Base-by-base conservation (phyloP, 202 grass and related monocot genomes). In the Carex arenaria region DNA sequence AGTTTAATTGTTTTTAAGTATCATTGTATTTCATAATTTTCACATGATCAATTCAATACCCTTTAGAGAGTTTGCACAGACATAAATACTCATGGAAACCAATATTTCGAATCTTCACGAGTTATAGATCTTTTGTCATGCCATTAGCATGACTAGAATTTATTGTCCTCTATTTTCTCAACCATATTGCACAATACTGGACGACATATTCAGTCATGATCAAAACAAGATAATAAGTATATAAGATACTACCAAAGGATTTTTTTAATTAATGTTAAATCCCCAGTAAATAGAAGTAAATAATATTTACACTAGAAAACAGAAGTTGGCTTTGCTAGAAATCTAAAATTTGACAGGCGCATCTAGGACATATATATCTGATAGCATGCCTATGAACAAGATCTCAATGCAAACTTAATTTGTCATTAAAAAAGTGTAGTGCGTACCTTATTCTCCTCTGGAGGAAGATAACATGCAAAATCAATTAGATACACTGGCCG, bases 401-500 rank as follows among this genome's bases (percentile, higher is more conserved):
- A 40, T 40, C 38, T 40, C 38, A 40, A 40, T 49, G 2, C 10
- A 49, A 43, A 67, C 49, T 32, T 3, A 34, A 34, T 34, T 31
- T 56, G 26, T 56, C 47, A 77, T 17, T 13, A 31, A 38, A 40
- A 74, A 72, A 34, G 0, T 32, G 5, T 38, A 61, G 59, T 36
- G 19, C 52, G 68, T 87, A 99, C 96, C 96, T 99, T 99, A 64
- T 94, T 88, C 22, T 99, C 96, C 73, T 96, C 96, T 28, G 91
- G 82, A 13, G 96, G 96, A 54, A 90, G 94, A 87, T 92, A 96
- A 28, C 93, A 96, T 0, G 93, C 93, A 69, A 99, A 96, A 89
- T 99, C 96, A 67, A 99, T 89, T 85, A 99, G 96, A 84, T 96
- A 99, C 64, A 99, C 88, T 42, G 96, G 91, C 76, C 96, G 86